Evolutionary conservation across 1,284 basidiomycete species (phyloP).

Genomic region (Blastosporella zonata): DNA sequence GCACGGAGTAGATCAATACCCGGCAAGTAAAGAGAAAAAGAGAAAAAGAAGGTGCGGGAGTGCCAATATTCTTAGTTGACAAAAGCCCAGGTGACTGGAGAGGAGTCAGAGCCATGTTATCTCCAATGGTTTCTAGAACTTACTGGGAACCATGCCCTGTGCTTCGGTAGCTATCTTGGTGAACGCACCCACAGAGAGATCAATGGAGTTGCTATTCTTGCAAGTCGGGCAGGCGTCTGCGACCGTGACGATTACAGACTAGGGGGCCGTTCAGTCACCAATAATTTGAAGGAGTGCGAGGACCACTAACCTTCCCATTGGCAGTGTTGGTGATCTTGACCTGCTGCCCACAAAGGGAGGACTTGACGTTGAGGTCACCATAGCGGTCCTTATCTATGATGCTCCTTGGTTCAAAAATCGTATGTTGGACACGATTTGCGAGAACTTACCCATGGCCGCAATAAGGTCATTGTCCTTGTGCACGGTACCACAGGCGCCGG

Average conservation of each 20-base stretch:
- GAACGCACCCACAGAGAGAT: slow-evolving; percentile 81
- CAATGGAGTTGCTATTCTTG: slow-evolving; percentile 62
- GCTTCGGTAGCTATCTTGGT: slow-evolving; percentile 47
- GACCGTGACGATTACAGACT: slow-evolving; percentile 59
- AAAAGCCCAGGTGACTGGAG: slow-evolving; percentile 48
- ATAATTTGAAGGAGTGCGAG: not conserved
- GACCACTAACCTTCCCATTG: slow-evolving; percentile 42
- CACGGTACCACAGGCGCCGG: slow-evolving; percentile 73
- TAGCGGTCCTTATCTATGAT: slow-evolving; percentile 46
- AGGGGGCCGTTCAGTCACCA: slow-evolving; percentile 3
- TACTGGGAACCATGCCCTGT: slow-evolving; percentile 63
- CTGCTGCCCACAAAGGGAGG: slow-evolving; percentile 61
- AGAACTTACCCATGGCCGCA: slow-evolving; percentile 60
- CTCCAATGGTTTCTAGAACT: slow-evolving; percentile 25
- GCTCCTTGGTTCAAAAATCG: not conserved
- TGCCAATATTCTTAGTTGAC: slow-evolving; percentile 27
- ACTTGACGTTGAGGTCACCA: slow-evolving; percentile 44
- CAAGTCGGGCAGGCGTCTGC: slow-evolving; percentile 89
- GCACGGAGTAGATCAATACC: slow-evolving; percentile 16
- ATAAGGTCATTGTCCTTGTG: slow-evolving; percentile 68
- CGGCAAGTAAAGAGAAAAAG: slow-evolving; percentile 10
- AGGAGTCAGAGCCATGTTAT: slow-evolving; percentile 11
- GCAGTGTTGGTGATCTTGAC: slow-evolving; percentile 63
- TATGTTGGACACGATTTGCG: not conserved
- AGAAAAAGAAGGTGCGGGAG: slow-evolving; percentile 1